These are phyloP conservation scores for Rhizopogon rudus DNA, from an alignment of 768 basidiomycete genomes.

Conservation along the genomic window DNA sequence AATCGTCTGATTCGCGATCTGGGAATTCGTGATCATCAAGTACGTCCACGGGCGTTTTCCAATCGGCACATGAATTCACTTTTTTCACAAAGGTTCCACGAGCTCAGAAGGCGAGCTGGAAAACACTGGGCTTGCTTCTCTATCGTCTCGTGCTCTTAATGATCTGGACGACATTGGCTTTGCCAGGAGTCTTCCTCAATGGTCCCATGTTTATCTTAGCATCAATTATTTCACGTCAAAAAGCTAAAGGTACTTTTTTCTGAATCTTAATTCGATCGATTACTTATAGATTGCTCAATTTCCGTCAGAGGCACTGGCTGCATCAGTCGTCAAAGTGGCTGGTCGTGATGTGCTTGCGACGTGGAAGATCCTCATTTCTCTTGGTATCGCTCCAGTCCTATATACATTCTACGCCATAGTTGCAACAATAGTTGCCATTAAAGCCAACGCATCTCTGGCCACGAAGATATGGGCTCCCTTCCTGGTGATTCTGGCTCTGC, in stretches of 20 bases:
- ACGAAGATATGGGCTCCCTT: conserved; percentile 77
- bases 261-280: background rate
- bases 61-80: background rate
- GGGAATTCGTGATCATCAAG: conserved; percentile 92
- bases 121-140: conserved; percentile 74
- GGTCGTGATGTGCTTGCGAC: conserved; percentile 96
- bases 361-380: conserved; percentile 94
- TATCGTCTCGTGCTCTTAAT: conserved; percentile 77
- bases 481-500: conserved; percentile 65
- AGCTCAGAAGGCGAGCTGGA: conserved; percentile 83
- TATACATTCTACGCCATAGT: conserved; percentile 81
- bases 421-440: conserved; percentile 68
- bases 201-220: conserved; percentile 91
- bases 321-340: conserved; percentile 90
- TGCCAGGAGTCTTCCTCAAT: conserved; percentile 90
- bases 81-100: conserved; percentile 61
- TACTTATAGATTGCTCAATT: background rate
- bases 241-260: conserved; percentile 68
- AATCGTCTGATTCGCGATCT: conserved; percentile 85
- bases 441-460: conserved; percentile 54
- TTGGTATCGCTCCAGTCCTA: conserved; percentile 84
- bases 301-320: conserved; percentile 84
- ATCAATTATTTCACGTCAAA: conserved; percentile 79
- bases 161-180: conserved; percentile 78
- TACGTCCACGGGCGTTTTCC: conserved; percentile 22